Evolutionary conservation across 305 asterid species (phyloP), one percentile per base, ranked within the genome.

Genomic region (Fraxinus dipetala): DNA sequence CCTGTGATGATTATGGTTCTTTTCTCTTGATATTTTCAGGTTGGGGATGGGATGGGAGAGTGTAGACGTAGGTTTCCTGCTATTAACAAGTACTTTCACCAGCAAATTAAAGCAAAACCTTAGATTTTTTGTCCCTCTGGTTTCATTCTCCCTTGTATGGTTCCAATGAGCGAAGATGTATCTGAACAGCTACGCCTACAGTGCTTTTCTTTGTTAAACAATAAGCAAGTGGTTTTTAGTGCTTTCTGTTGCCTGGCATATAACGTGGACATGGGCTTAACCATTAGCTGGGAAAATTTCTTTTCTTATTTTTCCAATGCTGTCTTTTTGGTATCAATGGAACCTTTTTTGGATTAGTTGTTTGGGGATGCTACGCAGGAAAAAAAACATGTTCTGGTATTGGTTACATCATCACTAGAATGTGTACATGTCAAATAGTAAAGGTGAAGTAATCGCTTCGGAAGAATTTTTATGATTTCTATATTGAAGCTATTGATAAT

Each of bases 31-130:
- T 34, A 9, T 3, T 65, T 65, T 65, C 14, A 26, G 35, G 73
- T 65, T 65, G 72, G 31, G 72, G 73, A 31, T 65, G 35, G 18
- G 73, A 24, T 65, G 73, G 35, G 73, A 63, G 72, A 65, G 73
- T 65, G 31, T 28, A 65, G 32, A 63, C 34, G 6, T 11, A 31
- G 73, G 35, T 65, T 65, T 24, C 30, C 69, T 59, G 69, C 69
- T 65, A 26, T 24, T 65, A 3, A 26, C n/a, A 26, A 65, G 35
- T 22, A 10, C 73, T 65, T 65, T 65, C 14, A 65, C 35, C 73
- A 26, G 72, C 34, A 22, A 65, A 65, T 65, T 26, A 65, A 10
- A 65, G 34, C n/a, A 7, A 65, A 63, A 26, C 35, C n/a, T 26
- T 26, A 65, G 6, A 26, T 65, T 11, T 65, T 65, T 65, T 65